These are phyloP conservation scores for Tuber borchii DNA, from an alignment of 495 filamentous ascomycete genomes.

Conservation along the genomic window DNA sequence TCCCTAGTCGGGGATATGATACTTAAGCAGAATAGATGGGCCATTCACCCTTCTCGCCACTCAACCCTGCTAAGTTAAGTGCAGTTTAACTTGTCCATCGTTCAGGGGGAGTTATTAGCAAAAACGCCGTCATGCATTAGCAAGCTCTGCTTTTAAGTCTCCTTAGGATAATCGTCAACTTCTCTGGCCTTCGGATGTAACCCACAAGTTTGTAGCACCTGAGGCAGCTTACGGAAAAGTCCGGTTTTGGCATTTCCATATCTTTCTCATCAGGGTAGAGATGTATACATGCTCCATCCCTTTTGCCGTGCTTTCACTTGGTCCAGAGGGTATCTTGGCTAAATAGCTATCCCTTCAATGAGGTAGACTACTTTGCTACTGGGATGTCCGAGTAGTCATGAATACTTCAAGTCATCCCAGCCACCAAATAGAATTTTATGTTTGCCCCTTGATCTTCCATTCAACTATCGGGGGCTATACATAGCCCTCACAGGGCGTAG, in stretches of 20 bases:
- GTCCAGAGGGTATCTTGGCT: neutral
- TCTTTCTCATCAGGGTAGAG: neutral
- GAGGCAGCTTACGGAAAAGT: neutral
- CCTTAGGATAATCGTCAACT: neutral
- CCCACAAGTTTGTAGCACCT: neutral
- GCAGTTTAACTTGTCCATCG: too few relatives aligned
- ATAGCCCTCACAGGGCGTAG: neutral
- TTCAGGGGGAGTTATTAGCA: too few relatives aligned
- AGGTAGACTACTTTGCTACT: neutral
- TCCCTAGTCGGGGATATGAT: neutral
- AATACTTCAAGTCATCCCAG: too few relatives aligned
- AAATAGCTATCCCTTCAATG: neutral
- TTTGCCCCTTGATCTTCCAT: too few relatives aligned
- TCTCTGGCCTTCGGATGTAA: neutral
- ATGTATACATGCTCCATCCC: neutral
- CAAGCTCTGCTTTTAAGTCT: too few relatives aligned
- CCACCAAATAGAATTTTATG: too few relatives aligned
- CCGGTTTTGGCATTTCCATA: neutral
- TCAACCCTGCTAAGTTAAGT: too few relatives aligned
- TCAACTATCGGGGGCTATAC: neutral
- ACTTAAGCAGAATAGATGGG: too few relatives aligned
- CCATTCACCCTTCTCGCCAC: too few relatives aligned
- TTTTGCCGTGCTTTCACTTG: neutral
- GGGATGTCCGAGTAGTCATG: too few relatives aligned
- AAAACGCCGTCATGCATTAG: too few relatives aligned